phyloP scores from a whole-genome alignment of 495 filamentous ascomycete genomes.

The Pyrenopolyporus hunteri region DNA sequence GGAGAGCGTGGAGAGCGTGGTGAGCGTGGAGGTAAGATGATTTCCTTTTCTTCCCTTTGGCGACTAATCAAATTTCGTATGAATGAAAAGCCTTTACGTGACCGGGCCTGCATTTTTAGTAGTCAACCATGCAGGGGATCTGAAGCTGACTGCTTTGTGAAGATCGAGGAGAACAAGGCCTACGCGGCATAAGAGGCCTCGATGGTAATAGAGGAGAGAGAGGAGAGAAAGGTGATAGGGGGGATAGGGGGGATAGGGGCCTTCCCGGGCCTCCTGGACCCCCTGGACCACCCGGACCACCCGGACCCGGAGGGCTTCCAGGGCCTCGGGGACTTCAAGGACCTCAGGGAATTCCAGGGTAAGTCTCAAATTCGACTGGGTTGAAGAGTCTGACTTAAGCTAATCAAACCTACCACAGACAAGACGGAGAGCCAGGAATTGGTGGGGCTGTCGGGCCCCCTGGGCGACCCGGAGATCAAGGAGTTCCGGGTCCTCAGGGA shows the following conservation, averaged over 20 bases:
- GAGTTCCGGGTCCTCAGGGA: too few relatives aligned
- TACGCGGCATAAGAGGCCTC: neutral
- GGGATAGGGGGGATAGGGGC: neutral
- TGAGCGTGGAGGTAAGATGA: neutral
- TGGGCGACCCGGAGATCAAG: too few relatives aligned
- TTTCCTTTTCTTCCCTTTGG: too few relatives aligned
- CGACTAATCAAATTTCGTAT: too few relatives aligned
- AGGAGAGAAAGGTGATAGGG: neutral
- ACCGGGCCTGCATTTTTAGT: too few relatives aligned
- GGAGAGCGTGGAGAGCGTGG: neutral
- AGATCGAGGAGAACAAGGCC: neutral
- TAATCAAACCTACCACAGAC: too few relatives aligned
- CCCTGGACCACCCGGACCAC: neutral
- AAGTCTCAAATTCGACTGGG: too few relatives aligned
- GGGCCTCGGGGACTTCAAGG: neutral
- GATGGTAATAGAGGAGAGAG: neutral
- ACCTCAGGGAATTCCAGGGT: neutral
- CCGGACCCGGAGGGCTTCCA: neutral
- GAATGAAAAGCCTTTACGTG: too few relatives aligned
- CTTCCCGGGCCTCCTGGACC: too few relatives aligned
- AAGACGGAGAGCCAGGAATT: too few relatives aligned
- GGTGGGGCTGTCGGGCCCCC: too few relatives aligned
- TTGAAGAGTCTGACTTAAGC: too few relatives aligned
- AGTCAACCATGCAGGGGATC: neutral
- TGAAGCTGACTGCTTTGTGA: neutral